Conservation (phyloP, 208 protist species). For the Trypanosoma lewisi region DNA sequence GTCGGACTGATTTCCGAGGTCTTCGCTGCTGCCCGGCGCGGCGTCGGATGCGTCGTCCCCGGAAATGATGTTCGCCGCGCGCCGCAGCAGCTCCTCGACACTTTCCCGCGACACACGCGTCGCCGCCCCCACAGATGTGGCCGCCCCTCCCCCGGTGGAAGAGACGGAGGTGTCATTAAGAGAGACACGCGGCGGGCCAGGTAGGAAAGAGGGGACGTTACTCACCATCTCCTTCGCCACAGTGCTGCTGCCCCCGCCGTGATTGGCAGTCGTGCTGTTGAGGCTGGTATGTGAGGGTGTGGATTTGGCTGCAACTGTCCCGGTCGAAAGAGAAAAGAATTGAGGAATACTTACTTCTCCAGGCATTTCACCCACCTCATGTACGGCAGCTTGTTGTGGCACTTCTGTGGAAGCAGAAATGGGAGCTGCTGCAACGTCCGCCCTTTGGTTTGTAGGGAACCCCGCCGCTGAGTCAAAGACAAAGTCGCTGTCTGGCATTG, state of each 20-base stretch:
- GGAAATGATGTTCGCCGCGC: conserved; percentile 22
- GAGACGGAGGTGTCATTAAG: conserved; percentile 18
- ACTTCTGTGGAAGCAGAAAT: not conserved
- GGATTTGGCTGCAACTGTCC: not conserved
- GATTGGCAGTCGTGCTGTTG: no score
- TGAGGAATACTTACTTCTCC: not conserved
- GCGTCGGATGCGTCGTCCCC: not conserved
- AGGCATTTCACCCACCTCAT: not conserved
- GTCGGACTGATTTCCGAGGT: conserved; percentile 10
- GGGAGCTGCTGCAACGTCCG: not conserved
- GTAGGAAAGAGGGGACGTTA: not conserved
- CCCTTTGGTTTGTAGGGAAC: not conserved
- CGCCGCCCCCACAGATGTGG: conserved; percentile 11
- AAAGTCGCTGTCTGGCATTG: not conserved
- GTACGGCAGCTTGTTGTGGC: not conserved
- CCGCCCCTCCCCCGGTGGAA: not conserved
- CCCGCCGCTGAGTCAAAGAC: not conserved
- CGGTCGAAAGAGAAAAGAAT: not conserved
- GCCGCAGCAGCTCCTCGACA: conserved; percentile 29
- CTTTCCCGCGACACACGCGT: conserved; percentile 25
- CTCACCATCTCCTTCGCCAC: not conserved
- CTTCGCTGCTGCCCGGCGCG: not conserved
- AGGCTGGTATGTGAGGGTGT: no score
- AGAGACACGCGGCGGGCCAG: not conserved
- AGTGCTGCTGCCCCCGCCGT: no score